A percentile compares a stretch with the other conserved stretches of the same genome.
Evolutionary conservation across 2,329 filamentous ascomycete species (phyloP).

Genomic region (Macroventuria anomochaeta): DNA sequence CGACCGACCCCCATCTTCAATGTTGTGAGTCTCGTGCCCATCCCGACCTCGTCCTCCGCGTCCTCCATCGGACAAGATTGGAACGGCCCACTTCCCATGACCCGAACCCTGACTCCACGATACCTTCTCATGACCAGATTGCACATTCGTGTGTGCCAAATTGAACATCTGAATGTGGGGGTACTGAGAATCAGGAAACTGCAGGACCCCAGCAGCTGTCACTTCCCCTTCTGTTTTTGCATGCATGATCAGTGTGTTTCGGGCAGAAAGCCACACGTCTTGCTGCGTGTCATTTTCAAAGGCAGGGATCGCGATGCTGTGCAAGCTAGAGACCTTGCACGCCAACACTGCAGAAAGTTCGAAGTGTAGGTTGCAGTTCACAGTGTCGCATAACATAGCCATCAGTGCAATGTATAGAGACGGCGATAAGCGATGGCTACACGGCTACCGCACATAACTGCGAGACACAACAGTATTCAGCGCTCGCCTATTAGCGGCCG

Average conservation of each 20-base stretch:
- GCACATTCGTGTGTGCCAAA: neutral
- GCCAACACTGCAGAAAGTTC: too few species aligned
- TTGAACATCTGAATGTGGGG: neutral
- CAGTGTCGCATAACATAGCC: too few species aligned
- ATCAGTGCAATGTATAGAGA: neutral
- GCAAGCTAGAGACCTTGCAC: too few species aligned
- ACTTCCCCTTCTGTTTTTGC: neutral
- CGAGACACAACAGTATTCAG: neutral
- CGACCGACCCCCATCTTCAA: neutral
- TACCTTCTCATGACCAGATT: slow-evolving; percentile 3
- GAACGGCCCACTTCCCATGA: neutral
- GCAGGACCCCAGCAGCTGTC: slow-evolving; percentile 4
- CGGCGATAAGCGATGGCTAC: neutral
- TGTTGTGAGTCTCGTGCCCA: slow-evolving; percentile 4
- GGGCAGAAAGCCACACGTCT: slow-evolving; percentile 5
- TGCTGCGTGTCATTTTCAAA: slow-evolving; percentile 10
- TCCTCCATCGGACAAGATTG: neutral
- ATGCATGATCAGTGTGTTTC: slow-evolving; percentile 13
- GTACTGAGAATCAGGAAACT: neutral
- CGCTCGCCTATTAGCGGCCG: slow-evolving; percentile 3
- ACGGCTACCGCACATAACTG: too few species aligned
- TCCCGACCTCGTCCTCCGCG: neutral
- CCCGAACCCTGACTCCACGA: slow-evolving; percentile 8
- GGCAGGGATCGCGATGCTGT: neutral
- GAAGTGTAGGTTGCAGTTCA: too few species aligned